A percentile compares a stretch with the other conserved stretches of the same genome.
Conservation (phyloP, 345 rosid species). For the Aquilaria sinensis region DNA sequence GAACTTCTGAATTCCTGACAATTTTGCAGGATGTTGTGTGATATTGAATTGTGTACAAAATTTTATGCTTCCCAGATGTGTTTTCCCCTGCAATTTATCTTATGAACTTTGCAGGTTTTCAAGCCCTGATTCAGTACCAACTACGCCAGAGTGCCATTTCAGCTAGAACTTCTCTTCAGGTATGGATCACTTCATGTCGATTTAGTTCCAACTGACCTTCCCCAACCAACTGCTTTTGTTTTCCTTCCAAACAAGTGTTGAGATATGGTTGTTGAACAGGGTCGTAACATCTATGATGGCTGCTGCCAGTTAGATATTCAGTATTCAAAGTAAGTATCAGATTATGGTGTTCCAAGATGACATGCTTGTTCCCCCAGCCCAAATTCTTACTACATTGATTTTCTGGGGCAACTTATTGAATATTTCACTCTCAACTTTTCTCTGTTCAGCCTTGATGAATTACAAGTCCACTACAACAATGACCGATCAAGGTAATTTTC, state of each 20-base stretch:
- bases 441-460: slow-evolving; percentile 74
- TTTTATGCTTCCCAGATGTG: slow-evolving; percentile 3
- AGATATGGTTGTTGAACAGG: slow-evolving; percentile 37
- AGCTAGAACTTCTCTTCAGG: slow-evolving; percentile 94
- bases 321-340: slow-evolving; percentile 71
- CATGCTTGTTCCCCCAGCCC: background rate
- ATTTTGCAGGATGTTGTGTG: too few relatives aligned
- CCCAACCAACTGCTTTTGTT: slow-evolving; percentile 3
- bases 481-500: slow-evolving; percentile 77
- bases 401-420: background rate
- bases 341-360: background rate
- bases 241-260: slow-evolving; percentile 8
- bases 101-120: slow-evolving; percentile 59
- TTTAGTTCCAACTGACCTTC: slow-evolving; percentile 1
- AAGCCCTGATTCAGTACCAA: slow-evolving; percentile 92
- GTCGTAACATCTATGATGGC: slow-evolving; percentile 95
- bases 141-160: slow-evolving; percentile 65
- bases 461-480: slow-evolving; percentile 97
- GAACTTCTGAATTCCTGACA: too few relatives aligned
- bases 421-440: slow-evolving; percentile 16
- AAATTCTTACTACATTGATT: background rate
- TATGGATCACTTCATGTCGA: slow-evolving; percentile 10
- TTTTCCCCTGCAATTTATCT: slow-evolving; percentile 3
- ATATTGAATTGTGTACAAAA: background rate
- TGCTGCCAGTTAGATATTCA: slow-evolving; percentile 99